phyloP scores from a whole-genome alignment of 192 early-diverging fungal genomes.

The Funneliformis geosporum region DNA sequence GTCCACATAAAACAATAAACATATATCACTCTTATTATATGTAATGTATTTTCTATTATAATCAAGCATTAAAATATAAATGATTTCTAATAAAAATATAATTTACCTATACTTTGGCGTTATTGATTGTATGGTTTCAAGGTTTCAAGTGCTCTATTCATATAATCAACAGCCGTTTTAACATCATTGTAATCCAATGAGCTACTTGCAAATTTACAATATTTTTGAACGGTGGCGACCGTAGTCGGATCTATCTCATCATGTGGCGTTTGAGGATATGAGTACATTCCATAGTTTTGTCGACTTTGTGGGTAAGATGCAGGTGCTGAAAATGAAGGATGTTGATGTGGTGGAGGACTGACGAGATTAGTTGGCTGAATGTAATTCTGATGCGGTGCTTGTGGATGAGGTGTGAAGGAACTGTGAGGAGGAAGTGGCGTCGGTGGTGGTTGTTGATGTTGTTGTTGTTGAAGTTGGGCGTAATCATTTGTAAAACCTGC shows the following conservation, averaged over 20 bases:
- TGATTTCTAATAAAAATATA: not conserved
- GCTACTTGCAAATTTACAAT: constrained; percentile 89
- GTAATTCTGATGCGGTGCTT: constrained; percentile 21
- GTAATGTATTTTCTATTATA: not conserved
- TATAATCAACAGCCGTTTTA: constrained; percentile 75
- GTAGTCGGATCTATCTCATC: constrained; percentile 52
- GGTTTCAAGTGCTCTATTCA: constrained; percentile 65
- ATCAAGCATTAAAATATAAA: not conserved
- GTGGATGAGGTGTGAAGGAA: constrained; percentile 1
- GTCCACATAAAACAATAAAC: no score
- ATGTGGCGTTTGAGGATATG: constrained; percentile 1
- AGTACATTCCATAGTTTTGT: constrained; percentile 6
- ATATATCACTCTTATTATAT: not conserved
- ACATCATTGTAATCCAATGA: constrained; percentile 95
- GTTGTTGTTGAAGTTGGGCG: constrained; percentile 23
- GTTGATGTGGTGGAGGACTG: constrained; percentile 31
- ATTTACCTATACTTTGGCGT: not conserved
- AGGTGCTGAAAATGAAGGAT: constrained; percentile 19
- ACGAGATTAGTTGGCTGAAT: constrained; percentile 33
- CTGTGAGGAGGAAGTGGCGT: not conserved
- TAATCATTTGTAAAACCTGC: not conserved
- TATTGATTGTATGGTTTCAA: constrained; percentile 23
- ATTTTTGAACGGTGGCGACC: constrained; percentile 78
- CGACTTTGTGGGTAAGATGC: constrained; percentile 5
- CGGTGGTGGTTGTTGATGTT: constrained; percentile 5